Evolutionary conservation across 345 rosid species (phyloP), one percentile per base, ranked within the genome.

Genomic region (Gynandropsis gynandra): DNA sequence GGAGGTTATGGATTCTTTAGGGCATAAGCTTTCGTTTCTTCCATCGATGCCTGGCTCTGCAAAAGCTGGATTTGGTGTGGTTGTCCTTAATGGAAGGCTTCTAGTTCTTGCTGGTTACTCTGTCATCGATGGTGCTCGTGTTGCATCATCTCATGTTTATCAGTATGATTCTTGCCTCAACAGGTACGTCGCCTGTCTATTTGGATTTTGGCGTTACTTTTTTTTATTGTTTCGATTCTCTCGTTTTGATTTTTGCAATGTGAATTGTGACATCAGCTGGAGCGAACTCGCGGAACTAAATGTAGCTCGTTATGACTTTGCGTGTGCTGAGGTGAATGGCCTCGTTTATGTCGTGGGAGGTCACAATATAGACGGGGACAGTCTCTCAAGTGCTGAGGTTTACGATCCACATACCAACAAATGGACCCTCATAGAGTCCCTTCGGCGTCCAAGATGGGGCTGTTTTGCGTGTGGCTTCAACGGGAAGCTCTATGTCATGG

Each of bases 291-390:
- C 85, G 43, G 71, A 72, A 52, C 59, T 85, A 86, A 85, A 83
- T 31, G 72, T 67, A 34, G 83, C 90, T 17, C 95, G 98, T 29
- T 80, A 73, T 64, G 84, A 82, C 67, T 92, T 75, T 66, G 98
- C 95, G 33, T 92, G 94, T n/a, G 78, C 95, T 1, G 95, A 79
- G 61, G 88, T 87, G 46, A 74, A 82, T 38, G 95, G 95, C 50
- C 76, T 65, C 69, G 72, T 92, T 59, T 92, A 92, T 44, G 90
- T 74, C 0, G 96, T 73, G 24, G 98, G 98, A 39, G 98, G 98
- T 48, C 68, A 68, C 9, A 88, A 95, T 4, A 41, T 47, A 11
- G 90, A 76, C n/a, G 86, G 88, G 1, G 75, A 80, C 52, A 65
- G 83, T 60, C 83, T 87, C 62, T 78, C 84, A 0, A 70, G 86